These are phyloP conservation scores for Boletellus ananiceps DNA, from an alignment of 768 basidiomycete genomes.

Conservation along the genomic window DNA sequence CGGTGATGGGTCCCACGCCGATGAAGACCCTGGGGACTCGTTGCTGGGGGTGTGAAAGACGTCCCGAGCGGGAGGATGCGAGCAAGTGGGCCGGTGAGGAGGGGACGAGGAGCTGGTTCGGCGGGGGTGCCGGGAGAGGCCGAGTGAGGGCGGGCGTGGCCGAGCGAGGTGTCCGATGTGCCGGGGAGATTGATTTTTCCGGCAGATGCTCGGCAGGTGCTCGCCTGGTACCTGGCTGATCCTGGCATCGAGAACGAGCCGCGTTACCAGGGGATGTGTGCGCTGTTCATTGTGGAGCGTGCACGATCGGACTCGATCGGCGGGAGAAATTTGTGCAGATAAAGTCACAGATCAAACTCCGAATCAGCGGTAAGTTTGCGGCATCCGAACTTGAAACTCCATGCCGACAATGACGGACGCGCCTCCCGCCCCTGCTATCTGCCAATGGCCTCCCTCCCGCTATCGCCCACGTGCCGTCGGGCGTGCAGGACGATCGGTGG, in stretches of 20 bases:
- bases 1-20: conserved; percentile 25
- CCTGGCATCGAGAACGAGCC: neutral
- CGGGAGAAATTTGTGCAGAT: conserved; percentile 30
- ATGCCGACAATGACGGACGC: conserved; percentile 29
- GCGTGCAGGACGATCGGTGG: conserved; percentile 3
- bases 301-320: conserved; percentile 33
- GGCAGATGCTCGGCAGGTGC: neutral
- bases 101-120: too few species aligned
- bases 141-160: conserved; percentile 19
- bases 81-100: neutral
- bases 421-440: too few species aligned
- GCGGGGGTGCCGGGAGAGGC: conserved; percentile 1
- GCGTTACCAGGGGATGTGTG: conserved; percentile 1
- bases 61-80: neutral
- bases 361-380: conserved; percentile 25
- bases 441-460: neutral
- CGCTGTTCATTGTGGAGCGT: conserved; percentile 17
- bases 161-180: conserved; percentile 24
- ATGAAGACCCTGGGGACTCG: conserved; percentile 23
- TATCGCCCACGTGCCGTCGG: conserved; percentile 21
- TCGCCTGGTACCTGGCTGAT: conserved; percentile 12
- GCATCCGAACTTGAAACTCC: conserved; percentile 32
- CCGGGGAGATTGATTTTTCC: conserved; percentile 10
- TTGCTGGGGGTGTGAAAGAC: neutral
- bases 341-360: conserved; percentile 31